These are phyloP conservation scores for Argentina anserina DNA, from an alignment of 306 rosid genomes.

Conservation along the genomic window DNA sequence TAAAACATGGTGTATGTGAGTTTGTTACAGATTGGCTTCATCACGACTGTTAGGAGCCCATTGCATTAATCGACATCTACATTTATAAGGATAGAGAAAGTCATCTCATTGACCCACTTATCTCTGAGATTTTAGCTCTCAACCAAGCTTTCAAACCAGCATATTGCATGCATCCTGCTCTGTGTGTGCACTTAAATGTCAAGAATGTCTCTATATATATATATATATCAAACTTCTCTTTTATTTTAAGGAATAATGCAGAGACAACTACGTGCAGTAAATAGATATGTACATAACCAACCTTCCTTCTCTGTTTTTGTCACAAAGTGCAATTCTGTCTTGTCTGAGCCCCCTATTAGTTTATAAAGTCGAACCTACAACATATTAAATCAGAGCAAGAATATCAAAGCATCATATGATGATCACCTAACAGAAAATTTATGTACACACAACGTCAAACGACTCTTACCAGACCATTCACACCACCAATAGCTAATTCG, in stretches of 20 bases:
- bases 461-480: constrained; percentile 64
- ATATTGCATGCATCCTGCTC: constrained; percentile 10
- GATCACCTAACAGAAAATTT: constrained; percentile 18
- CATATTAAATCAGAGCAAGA: constrained; percentile 25
- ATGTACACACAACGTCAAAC: no score
- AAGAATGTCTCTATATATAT: neutral
- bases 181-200: neutral
- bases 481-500: constrained; percentile 58
- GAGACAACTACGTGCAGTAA: constrained; percentile 6
- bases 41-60: neutral
- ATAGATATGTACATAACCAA: constrained; percentile 16
- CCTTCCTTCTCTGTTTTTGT: constrained; percentile 67
- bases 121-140: constrained; percentile 1
- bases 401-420: constrained; percentile 23
- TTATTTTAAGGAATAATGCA: constrained; percentile 15
- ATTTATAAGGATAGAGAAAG: neutral
- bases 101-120: neutral
- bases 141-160: neutral
- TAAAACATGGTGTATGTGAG: neutral
- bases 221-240: constrained; percentile 4
- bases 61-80: neutral
- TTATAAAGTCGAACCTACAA: constrained; percentile 72
- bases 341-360: constrained; percentile 39
- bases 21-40: neutral
- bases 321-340: constrained; percentile 43